Base-by-base conservation (phyloP, 78 protist genomes). In the Guillardia theta region DNA sequence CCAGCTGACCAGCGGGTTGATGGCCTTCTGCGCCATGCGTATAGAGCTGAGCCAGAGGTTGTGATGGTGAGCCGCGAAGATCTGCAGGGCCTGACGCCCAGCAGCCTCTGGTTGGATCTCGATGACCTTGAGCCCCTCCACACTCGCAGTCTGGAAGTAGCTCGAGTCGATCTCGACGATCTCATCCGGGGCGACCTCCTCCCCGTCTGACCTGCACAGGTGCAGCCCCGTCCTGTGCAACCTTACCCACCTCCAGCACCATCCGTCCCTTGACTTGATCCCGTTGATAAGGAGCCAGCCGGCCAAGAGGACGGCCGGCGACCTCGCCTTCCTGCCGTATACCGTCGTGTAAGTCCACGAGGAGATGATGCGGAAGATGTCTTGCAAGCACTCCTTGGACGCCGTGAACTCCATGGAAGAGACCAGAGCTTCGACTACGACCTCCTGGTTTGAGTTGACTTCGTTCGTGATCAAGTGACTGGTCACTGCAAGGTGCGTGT, bases 1-100 rank as follows among this genome's bases (percentile, higher is more conserved):
- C n/a, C n/a, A n/a, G n/a, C n/a, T n/a, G n/a, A 70, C 46, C 83
- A 70, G 83, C 83, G 83, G 41, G 41, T 70, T 24, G 83, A 70
- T 70, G 4, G n/a, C 83, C 83, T 12, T 12, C 41, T 70, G 83
- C 41, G 9, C 22, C 83, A 30, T 58, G 39, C 70, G 70, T 24
- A 58, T 58, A 30, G 21, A 30, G 70, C 70, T 58, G 70, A 58
- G 21, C 27, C 21, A 6, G 27, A 30, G 27, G 70, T 30, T 58
- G 70, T 58, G 70, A 30, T 58, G 21, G 27, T 24, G 70, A 24
- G 39, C 70, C 70, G 70, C 70, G 27, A 58, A 58, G 39, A 58
- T 3, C 27, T 27, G 4, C 2, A 58, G 6, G 70, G 21, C 70
- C 70, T 30, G 39, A 30, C 70, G 39, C 70, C 70, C 21, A 24